phyloP scores from a whole-genome alignment of 345 rosid species.

The Eutrema japonicum region DNA sequence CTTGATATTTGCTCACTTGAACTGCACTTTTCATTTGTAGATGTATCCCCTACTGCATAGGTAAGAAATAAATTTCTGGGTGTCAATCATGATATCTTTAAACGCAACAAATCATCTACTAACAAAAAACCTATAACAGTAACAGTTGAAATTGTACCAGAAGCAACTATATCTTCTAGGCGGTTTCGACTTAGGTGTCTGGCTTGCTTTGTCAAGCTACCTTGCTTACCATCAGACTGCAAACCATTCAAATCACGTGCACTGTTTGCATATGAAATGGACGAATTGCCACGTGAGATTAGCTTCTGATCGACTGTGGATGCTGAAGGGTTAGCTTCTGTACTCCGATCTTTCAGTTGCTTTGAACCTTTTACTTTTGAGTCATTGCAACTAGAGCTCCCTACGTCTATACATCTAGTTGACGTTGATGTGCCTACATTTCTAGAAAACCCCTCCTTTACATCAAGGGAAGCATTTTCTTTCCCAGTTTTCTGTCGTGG shows the following conservation, averaged over 20 bases:
- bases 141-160: slow-evolving; percentile 56
- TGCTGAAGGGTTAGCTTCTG: slow-evolving; percentile 49
- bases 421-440: slow-evolving; percentile 68
- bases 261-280: slow-evolving; percentile 49
- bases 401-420: slow-evolving; percentile 56
- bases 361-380: slow-evolving; percentile 67
- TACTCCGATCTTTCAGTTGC: slow-evolving; percentile 57
- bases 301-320: slow-evolving; percentile 64
- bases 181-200: slow-evolving; percentile 55
- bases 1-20: slow-evolving; percentile 55
- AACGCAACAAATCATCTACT: slow-evolving; percentile 1
- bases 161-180: slow-evolving; percentile 55
- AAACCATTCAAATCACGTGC: slow-evolving; percentile 59
- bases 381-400: slow-evolving; percentile 54
- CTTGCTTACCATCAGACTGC: slow-evolving; percentile 61
- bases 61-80: slow-evolving; percentile 15
- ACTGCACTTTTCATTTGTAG: slow-evolving; percentile 45
- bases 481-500: too few species aligned
- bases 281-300: slow-evolving; percentile 57
- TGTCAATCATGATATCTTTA: slow-evolving; percentile 23
- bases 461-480: too few species aligned
- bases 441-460: slow-evolving; percentile 59
- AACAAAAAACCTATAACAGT: neutral
- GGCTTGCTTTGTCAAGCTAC: slow-evolving; percentile 56
- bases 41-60: slow-evolving; percentile 59